Evolutionary conservation across 352 stramenopile genomes (phyloP).

Genomic region (Phytophthora hybrid): DNA sequence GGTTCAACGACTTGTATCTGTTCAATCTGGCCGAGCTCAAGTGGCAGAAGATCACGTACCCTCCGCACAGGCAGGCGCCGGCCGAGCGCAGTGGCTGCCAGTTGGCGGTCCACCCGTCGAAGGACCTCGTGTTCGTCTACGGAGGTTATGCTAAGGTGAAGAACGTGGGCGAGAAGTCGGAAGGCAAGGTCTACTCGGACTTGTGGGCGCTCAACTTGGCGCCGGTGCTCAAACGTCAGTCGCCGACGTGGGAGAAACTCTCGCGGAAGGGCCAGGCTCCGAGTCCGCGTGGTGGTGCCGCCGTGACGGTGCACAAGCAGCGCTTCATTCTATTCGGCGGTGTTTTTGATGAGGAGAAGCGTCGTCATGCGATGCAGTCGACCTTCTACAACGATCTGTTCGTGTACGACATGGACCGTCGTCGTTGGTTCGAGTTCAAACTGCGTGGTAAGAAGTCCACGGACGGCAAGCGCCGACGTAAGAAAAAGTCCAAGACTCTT

Average conservation of each 20-base stretch:
- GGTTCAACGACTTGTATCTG: constrained; percentile 96
- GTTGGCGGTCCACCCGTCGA: constrained; percentile 82
- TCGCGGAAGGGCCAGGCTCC: constrained; percentile 90
- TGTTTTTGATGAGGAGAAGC: constrained; percentile 93
- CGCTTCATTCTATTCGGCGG: constrained; percentile 97
- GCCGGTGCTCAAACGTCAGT: constrained; percentile 86
- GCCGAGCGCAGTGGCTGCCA: constrained; percentile 85
- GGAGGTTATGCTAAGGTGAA: constrained; percentile 97
- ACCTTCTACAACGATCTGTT: constrained; percentile 98
- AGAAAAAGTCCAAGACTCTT: constrained; percentile 62
- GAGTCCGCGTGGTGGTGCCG: constrained; percentile 77
- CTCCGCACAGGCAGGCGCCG: constrained; percentile 68
- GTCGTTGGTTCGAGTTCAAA: constrained; percentile 95
- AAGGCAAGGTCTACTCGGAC: constrained; percentile 96
- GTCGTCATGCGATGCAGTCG: constrained; percentile 81
- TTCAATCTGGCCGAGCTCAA: constrained; percentile 92
- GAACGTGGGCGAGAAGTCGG: constrained; percentile 89
- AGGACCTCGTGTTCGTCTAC: constrained; percentile 94
- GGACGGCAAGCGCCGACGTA: constrained; percentile 66
- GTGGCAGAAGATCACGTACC: constrained; percentile 86
- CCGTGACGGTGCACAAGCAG: constrained; percentile 94
- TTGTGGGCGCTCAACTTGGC: constrained; percentile 96
- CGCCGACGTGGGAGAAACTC: constrained; percentile 95
- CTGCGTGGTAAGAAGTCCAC: constrained; percentile 88
- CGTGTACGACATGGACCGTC: constrained; percentile 96